Percentiles rank a stretch among this genome's conserved stretches.
These are phyloP conservation scores for Seiridium unicorne DNA, from an alignment of 2,329 filamentous ascomycete genomes.

Conservation along the genomic window DNA sequence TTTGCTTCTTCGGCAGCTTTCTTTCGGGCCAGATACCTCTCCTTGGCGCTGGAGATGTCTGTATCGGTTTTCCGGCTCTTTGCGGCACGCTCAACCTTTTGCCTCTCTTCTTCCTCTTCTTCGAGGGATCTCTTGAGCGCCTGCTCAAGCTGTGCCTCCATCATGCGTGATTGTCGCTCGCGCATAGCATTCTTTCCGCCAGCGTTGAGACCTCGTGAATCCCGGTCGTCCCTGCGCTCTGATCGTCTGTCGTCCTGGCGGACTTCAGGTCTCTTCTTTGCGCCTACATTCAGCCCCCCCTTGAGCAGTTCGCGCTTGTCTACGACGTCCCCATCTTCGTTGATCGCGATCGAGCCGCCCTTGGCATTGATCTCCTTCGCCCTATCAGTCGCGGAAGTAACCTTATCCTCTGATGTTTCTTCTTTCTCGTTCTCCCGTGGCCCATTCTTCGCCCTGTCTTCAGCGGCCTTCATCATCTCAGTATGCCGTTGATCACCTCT, in stretches of 20 bases:
- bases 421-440: conserved; percentile 28
- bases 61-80: conserved; percentile 78
- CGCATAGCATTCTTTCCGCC: conserved; percentile 65
- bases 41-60: conserved; percentile 75
- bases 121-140: conserved; percentile 70
- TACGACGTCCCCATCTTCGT: conserved; percentile 80
- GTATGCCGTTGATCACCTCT: conserved; percentile 69
- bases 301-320: conserved; percentile 79
- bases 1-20: conserved; percentile 69
- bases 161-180: conserved; percentile 75
- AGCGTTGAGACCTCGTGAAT: conserved; percentile 33
- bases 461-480: conserved; percentile 67
- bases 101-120: conserved; percentile 63
- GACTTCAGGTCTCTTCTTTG: conserved; percentile 55
- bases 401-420: conserved; percentile 36
- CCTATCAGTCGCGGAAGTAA: conserved; percentile 61
- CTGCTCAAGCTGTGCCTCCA: conserved; percentile 74
- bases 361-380: conserved; percentile 66
- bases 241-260: conserved; percentile 27
- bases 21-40: conserved; percentile 77
- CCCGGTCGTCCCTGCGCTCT: conserved; percentile 26
- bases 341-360: conserved; percentile 63
- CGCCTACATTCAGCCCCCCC: conserved; percentile 71
- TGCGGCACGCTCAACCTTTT: conserved; percentile 60
- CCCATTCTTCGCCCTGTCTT: conserved; percentile 47